These are phyloP conservation scores for Venturia pyrina DNA, from an alignment of 2,329 filamentous ascomycete species.

Conservation along the genomic window DNA sequence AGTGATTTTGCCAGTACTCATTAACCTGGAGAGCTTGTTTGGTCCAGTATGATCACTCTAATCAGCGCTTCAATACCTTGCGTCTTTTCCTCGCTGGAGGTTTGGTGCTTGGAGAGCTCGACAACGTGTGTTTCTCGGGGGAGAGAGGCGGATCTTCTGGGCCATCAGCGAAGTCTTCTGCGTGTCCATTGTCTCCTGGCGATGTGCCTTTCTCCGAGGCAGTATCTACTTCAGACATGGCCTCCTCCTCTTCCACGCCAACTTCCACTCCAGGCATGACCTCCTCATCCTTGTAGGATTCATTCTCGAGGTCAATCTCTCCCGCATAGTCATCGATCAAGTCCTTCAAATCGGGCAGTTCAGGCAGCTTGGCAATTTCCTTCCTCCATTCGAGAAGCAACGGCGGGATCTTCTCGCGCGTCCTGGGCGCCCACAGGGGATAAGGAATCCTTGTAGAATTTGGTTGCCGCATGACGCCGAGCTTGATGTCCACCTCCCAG, in stretches of 20 bases:
- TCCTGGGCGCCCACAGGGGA: not conserved
- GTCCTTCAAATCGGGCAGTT: not conserved
- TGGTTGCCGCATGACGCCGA: not conserved
- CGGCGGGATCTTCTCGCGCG: not conserved
- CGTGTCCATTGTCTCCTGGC: not conserved
- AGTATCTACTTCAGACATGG: not conserved
- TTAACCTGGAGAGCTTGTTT: not conserved
- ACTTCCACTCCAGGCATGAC: not conserved
- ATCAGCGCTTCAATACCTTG: not conserved
- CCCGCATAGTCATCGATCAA: not conserved
- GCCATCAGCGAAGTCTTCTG: not conserved
- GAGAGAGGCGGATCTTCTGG: not conserved
- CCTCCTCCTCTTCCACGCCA: not conserved
- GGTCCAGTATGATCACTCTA: not conserved
- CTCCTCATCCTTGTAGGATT: not conserved
- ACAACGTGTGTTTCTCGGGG: not conserved
- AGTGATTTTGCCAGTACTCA: not conserved
- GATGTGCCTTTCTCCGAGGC: not conserved
- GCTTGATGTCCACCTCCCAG: not conserved
- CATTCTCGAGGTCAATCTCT: not conserved
- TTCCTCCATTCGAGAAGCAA: not conserved
- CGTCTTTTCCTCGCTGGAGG: not conserved
- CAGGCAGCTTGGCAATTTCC: not conserved
- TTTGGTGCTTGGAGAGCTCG: not conserved
- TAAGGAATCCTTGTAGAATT: not conserved